Conservation (phyloP, 768 basidiomycete genomes). For the Krasilnikovozyma curviuscula region DNA sequence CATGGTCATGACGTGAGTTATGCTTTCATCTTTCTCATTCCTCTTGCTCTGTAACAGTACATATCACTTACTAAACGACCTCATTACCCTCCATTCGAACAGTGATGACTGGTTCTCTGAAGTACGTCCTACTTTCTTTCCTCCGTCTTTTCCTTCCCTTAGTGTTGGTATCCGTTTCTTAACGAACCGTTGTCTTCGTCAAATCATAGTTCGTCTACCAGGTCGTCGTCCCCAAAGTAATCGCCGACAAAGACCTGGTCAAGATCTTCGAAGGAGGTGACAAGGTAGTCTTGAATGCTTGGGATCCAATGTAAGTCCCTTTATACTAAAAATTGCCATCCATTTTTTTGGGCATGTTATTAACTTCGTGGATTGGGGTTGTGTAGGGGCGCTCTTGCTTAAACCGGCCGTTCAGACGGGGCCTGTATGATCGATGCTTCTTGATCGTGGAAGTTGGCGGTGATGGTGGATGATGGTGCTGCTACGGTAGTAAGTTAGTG, state of each 20-base stretch:
- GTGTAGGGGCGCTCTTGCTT: too few species aligned
- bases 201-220: constrained; percentile 53
- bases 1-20: constrained; percentile 3
- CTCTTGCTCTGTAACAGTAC: neutral
- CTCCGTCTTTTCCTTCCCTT: neutral
- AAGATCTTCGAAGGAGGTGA: constrained; percentile 55
- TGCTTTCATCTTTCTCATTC: neutral
- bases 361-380: too few species aligned
- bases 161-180: neutral
- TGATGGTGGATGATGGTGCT: too few species aligned
- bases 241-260: constrained; percentile 42
- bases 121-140: neutral
- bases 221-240: constrained; percentile 56
- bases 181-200: neutral
- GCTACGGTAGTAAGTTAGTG: too few species aligned
- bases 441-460: too few species aligned
- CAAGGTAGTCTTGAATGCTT: constrained; percentile 52
- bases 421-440: too few species aligned
- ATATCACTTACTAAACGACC: constrained; percentile 39
- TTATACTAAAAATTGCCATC: too few species aligned
- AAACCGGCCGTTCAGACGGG: too few species aligned
- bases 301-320: constrained; percentile 96
- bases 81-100: constrained; percentile 60
- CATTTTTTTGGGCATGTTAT: too few species aligned
- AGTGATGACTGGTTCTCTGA: constrained; percentile 44